Evolutionary conservation across 306 rosid genomes (phyloP).

Genomic region (Sindora glabra): DNA sequence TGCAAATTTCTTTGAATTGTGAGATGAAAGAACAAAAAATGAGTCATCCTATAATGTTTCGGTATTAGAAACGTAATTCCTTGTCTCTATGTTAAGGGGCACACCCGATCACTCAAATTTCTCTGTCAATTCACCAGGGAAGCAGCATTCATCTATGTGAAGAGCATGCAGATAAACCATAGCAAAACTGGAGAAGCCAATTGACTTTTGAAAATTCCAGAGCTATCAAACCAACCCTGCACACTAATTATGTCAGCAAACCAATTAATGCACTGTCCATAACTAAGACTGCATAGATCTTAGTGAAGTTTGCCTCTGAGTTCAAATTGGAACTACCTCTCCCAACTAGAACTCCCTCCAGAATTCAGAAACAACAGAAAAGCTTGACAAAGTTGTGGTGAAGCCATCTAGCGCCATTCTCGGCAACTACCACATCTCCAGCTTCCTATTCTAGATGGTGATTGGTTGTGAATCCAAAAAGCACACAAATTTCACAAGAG

Average conservation of each 20-base stretch:
- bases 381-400: background rate
- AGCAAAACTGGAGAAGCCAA: background rate
- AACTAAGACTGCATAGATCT: too few species aligned
- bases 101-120: constrained; percentile 7
- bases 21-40: constrained; percentile 12
- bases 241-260: background rate
- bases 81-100: constrained; percentile 11
- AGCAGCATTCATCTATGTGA: background rate
- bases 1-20: constrained; percentile 15
- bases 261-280: too few species aligned
- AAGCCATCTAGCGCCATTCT: constrained; percentile 43
- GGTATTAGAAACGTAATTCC: constrained; percentile 11
- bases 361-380: background rate
- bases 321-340: too few species aligned
- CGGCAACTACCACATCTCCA: constrained; percentile 50
- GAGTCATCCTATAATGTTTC: background rate
- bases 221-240: constrained; percentile 3
- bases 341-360: background rate
- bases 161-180: constrained; percentile 2
- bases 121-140: background rate
- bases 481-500: constrained; percentile 39
- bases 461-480: constrained; percentile 31
- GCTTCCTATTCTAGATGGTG: background rate
- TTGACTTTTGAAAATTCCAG: constrained; percentile 1
- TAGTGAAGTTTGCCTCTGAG: too few species aligned